Evolutionary conservation across 768 basidiomycete species (phyloP), one percentile per base, ranked within the genome.

Genomic region (Krasilnikovozyma curviuscula): DNA sequence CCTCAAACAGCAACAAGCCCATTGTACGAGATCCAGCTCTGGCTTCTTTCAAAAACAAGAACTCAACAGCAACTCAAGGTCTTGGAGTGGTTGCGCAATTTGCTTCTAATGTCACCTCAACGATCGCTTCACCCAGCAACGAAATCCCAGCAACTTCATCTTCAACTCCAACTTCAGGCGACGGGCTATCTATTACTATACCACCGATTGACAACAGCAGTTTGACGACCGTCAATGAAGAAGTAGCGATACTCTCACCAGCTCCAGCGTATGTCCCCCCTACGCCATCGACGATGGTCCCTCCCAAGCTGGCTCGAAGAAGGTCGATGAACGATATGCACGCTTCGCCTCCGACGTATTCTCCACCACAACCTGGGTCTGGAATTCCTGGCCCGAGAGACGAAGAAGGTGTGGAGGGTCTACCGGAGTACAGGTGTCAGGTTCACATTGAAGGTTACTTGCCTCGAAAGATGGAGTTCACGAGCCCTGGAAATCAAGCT

Each of bases 391-490:
- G 58, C 9, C 64, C 69, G 1, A 56, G 70, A 40, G 69, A 70
- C 33, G 83, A 89, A 51, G 91, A 91, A 60, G 91, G 84, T 8
- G 65, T 56, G 40, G 91, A 98, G 64, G 63, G 62, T 32, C 71
- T 98, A 1, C 93, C 93, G 0, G 34, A 62, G 5, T 98, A 98
- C 63, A 73, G 72, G 52, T 95, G 93, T 65, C 51, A 63, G 60
- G 65, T 97, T 16, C 78, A 83, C 58, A 74, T 95, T 57, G 72
- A 75, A 30, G 83, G 78, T 3, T 71, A 78, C 46, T 73, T 98
- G 68, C 80, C 81, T 1, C 75, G 83, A 40, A 98, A 98, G 70
- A 74, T 88, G 77, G 93, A 98, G 69, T 97, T 98, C 60, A 68
- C 66, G 4, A 65, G 71, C 10, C 85, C 88, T 0, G 88, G 88